Base-by-base conservation (phyloP, 1,139 yeast genomes). In the Debaryomyces subglobosus region DNA sequence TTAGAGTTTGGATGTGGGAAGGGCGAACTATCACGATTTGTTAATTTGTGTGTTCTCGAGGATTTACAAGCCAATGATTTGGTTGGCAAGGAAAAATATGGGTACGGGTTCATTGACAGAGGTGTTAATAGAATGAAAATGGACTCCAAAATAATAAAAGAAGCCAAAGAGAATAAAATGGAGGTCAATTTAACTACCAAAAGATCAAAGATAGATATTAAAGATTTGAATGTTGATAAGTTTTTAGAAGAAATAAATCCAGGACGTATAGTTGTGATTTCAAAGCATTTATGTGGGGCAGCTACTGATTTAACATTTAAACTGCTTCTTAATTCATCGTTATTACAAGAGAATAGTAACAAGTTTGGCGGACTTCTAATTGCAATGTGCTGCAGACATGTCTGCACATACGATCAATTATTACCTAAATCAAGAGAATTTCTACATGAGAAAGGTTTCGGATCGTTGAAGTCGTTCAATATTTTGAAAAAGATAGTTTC, bases 301-400 rank as follows among this genome's bases (percentile, higher is more conserved):
- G 97, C 97, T 1, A 91, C 97, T 0, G 97, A 91, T 63, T 71
- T 91, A 44, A 87, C 97, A 0, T 66, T 91, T 35, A 77, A 84
- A 55, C 87, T 91, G 70, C 62, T 89, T 1, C 53, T 76, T 27
- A 84, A 83, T 49, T 77, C 82, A 23, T 36, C 55, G 1, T 44
- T 70, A 25, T 35, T 62, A 13, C 42, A 47, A 1, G 49, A 50
- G 7, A 43, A 49, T 7, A 41, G 40, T 5, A 44, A 45, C 1
- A 51, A 49, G 24, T 65, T 83, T 46, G 65, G 69, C 2, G 96
- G 95, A 0, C 64, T 87, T 50, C 68, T 87, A 39, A 89, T 91
- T 39, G 97, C 97, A n/a, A 85, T 91, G 89, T 91, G 97, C 61
- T 91, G 97, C 65, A 77, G 97, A 51, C 97, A 91, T 61, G 84